Conservation (phyloP, 257 asterid species). For the Handroanthus guayacan region DNA sequence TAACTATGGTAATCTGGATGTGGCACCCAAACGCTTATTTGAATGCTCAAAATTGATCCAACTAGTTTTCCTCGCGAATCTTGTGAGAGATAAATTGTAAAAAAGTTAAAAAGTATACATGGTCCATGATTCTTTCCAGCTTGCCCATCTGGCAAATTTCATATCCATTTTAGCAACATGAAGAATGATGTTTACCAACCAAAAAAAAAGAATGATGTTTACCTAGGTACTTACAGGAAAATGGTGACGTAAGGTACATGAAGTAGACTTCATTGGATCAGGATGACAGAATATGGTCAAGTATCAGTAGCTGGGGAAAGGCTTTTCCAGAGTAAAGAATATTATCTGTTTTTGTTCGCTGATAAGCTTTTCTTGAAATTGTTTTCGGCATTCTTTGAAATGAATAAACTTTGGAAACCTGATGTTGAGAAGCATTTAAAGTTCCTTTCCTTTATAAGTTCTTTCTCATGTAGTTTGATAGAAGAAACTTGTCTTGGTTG, state of each 20-base stretch:
- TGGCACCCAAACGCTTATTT: background rate
- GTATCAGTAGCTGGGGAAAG: background rate
- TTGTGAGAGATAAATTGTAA: background rate
- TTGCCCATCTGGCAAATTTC: background rate
- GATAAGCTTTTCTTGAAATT: background rate
- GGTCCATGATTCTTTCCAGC: background rate
- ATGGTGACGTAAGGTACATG: background rate
- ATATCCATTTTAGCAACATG: background rate
- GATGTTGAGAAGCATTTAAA: background rate
- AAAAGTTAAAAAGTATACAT: background rate
- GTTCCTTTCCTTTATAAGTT: background rate
- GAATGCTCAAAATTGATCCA: background rate
- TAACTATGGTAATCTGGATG: background rate
- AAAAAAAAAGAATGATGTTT: no score
- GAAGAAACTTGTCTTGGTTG: background rate
- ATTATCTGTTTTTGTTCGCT: background rate
- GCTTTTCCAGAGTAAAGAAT: background rate
- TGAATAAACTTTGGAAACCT: background rate
- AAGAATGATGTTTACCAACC: background rate
- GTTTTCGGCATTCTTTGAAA: background rate
- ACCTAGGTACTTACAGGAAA: background rate
- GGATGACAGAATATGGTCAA: background rate
- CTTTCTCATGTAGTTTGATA: background rate
- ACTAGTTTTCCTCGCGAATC: background rate
- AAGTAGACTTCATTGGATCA: background rate